Percentiles rank a stretch among this genome's conserved stretches.
These are phyloP conservation scores for Eimeria nieschulzi DNA, from an alignment of 169 alveolate species.

Conservation along the genomic window DNA sequence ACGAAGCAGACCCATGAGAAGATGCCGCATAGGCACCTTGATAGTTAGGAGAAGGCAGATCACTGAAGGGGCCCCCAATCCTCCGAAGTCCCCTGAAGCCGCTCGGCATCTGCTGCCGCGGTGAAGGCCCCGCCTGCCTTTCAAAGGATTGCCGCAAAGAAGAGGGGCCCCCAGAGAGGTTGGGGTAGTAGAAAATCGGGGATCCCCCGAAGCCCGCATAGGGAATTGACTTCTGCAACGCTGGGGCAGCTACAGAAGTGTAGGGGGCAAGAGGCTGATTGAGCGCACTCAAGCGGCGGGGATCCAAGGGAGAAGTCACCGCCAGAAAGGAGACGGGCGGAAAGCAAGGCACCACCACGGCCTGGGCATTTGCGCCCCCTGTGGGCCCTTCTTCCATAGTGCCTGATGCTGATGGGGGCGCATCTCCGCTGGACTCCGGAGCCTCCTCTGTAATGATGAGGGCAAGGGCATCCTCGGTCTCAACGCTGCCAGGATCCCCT, in stretches of 20 bases:
- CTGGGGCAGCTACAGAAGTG: conserved; percentile 54
- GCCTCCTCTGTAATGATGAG: conserved; percentile 37
- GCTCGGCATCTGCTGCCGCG: conserved; percentile 33
- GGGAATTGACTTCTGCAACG: conserved; percentile 44
- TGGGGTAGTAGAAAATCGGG: neutral
- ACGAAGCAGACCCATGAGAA: neutral
- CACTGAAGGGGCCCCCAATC: conserved; percentile 6
- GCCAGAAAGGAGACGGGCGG: conserved; percentile 47
- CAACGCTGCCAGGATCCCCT: conserved; percentile 11
- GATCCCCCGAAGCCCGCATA: conserved; percentile 26
- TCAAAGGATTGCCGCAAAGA: conserved; percentile 26
- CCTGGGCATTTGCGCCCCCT: neutral
- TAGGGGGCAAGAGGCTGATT: conserved; percentile 53
- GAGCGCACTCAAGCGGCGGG: conserved; percentile 45
- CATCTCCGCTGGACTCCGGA: conserved; percentile 46
- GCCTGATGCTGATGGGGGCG: conserved; percentile 2
- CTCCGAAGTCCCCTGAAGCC: conserved; percentile 5
- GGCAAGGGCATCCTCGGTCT: conserved; percentile 52
- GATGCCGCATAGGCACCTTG: neutral
- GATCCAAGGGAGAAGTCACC: conserved; percentile 53
- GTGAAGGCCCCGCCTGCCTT: conserved; percentile 19
- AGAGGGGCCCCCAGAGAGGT: conserved; percentile 20
- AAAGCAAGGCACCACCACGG: conserved; percentile 34
- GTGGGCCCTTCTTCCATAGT: conserved; percentile 6
- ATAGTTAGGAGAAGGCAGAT: conserved; percentile 35